Evolutionary conservation across 768 basidiomycete species (phyloP).

Genomic region (Suillus cothurnatus): DNA sequence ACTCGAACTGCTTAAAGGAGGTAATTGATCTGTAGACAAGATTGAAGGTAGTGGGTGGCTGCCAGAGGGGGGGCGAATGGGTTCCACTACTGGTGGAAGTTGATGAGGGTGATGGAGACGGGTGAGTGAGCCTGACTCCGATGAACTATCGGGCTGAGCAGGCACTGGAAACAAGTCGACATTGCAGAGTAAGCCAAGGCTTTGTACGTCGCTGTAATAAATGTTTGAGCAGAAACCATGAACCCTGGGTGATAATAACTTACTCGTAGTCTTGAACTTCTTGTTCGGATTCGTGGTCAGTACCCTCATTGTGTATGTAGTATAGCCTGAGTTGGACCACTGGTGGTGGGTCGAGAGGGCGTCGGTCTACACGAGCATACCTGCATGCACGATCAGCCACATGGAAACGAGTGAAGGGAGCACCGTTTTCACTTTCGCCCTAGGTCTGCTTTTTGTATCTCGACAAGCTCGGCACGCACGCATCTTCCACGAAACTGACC

Average conservation of each 20-base stretch:
- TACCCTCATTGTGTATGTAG: constrained; percentile 43
- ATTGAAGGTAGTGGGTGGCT: background rate
- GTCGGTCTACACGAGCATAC: constrained; percentile 62
- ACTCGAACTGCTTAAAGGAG: constrained; percentile 22
- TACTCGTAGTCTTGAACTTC: constrained; percentile 58
- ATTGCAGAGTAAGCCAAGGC: constrained; percentile 72
- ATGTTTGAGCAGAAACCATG: background rate
- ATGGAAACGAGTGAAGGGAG: constrained; percentile 6
- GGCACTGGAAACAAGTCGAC: constrained; percentile 75
- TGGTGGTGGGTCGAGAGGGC: constrained; percentile 72
- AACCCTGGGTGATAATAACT: constrained; percentile 13
- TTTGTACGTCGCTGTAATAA: constrained; percentile 54
- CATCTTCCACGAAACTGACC: constrained; percentile 64
- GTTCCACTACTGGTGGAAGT: background rate
- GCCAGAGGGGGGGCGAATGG: background rate
- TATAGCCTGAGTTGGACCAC: constrained; percentile 55
- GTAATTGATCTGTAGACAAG: constrained; percentile 20
- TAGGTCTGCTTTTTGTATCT: constrained; percentile 67
- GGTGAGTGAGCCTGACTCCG: constrained; percentile 14
- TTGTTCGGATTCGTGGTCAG: constrained; percentile 41
- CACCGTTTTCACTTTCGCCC: constrained; percentile 58
- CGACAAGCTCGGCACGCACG: constrained; percentile 55
- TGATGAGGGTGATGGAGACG: background rate
- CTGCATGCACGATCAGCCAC: constrained; percentile 31
- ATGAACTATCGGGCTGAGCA: constrained; percentile 15